phyloP scores from a whole-genome alignment of 257 asterid species.

The Gentiana macrophylla region DNA sequence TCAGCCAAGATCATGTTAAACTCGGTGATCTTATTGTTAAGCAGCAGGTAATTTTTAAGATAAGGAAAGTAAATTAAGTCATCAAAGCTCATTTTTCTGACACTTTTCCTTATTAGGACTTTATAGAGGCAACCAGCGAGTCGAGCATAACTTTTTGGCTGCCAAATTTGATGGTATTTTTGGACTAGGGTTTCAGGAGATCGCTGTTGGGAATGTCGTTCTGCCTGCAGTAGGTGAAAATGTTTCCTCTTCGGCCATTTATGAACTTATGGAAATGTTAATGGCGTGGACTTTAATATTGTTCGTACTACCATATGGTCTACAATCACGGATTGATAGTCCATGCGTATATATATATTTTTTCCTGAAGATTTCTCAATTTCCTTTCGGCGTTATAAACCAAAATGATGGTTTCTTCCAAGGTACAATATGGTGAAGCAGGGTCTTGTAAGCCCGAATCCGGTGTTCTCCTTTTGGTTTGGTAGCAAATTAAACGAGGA shows the following conservation, averaged over 20 bases:
- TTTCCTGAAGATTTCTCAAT: background rate
- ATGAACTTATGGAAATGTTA: background rate
- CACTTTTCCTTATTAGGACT: slow-evolving; percentile 35
- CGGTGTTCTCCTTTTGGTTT: slow-evolving; percentile 81
- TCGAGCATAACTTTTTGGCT: slow-evolving; percentile 72
- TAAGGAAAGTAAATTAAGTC: slow-evolving; percentile 1
- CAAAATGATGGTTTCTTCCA: background rate
- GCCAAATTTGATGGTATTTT: slow-evolving; percentile 93
- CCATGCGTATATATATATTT: background rate
- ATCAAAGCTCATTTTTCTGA: slow-evolving; percentile 3
- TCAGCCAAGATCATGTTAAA: slow-evolving; percentile 28
- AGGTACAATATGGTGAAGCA: slow-evolving; percentile 84
- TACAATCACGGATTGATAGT: background rate
- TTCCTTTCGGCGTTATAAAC: slow-evolving; percentile 1
- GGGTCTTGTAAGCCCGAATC: slow-evolving; percentile 49
- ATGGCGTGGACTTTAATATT: background rate
- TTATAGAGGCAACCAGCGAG: slow-evolving; percentile 82
- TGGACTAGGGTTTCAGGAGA: slow-evolving; percentile 92
- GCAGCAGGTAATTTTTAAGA: slow-evolving; percentile 45
- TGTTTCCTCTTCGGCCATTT: background rate
- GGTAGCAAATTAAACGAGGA: slow-evolving; percentile 49
- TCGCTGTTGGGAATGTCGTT: slow-evolving; percentile 66
- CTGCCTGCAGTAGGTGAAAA: slow-evolving; percentile 58
- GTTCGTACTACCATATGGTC: no score
- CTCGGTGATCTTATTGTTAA: slow-evolving; percentile 58